A percentile compares a stretch with the other conserved stretches of the same genome.
Conservation (phyloP, 371 early-diverging fungal genomes). For the Rhizopus stolonifer region DNA sequence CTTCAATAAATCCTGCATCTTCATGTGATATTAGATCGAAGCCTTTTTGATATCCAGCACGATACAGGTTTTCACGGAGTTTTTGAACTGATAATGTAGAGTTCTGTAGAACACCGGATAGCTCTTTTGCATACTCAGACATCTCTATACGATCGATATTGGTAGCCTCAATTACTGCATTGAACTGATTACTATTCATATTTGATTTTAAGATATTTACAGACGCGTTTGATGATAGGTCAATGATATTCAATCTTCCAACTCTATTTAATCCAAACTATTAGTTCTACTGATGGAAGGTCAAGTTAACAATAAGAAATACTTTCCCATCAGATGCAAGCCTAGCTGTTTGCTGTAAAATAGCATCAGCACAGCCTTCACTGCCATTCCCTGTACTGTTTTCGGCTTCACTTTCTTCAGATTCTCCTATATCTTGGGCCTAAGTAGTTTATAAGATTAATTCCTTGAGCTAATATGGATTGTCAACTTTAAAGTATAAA, state of each 20-base stretch:
- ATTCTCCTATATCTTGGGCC: slow-evolving; percentile 7
- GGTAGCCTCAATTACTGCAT: slow-evolving; percentile 10
- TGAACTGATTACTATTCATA: slow-evolving; percentile 9
- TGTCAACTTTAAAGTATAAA: too few relatives aligned
- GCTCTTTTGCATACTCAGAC: too few relatives aligned
- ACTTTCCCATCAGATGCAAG: slow-evolving; percentile 11
- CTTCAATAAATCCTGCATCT: too few relatives aligned
- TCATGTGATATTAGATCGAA: slow-evolving; percentile 13
- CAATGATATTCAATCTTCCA: slow-evolving; percentile 10
- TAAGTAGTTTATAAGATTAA: slow-evolving; percentile 14
- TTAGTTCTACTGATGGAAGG: slow-evolving; percentile 12
- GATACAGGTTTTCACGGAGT: slow-evolving; percentile 12
- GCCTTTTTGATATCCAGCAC: not conserved
- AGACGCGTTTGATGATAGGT: slow-evolving; percentile 8
- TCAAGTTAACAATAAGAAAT: slow-evolving; percentile 8
- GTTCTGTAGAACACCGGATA: too few relatives aligned
- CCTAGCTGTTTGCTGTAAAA: slow-evolving; percentile 2
- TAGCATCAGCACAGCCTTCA: not conserved
- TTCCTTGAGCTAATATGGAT: slow-evolving; percentile 10
- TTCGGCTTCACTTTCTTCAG: slow-evolving; percentile 12
- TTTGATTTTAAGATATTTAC: slow-evolving; percentile 14
- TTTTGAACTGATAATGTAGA: too few relatives aligned
- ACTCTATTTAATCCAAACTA: slow-evolving; percentile 14
- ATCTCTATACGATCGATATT: not conserved
- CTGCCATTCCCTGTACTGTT: not conserved